phyloP scores from a whole-genome alignment of 78 protist genomes.

The Dictyostelium firmibasis region DNA sequence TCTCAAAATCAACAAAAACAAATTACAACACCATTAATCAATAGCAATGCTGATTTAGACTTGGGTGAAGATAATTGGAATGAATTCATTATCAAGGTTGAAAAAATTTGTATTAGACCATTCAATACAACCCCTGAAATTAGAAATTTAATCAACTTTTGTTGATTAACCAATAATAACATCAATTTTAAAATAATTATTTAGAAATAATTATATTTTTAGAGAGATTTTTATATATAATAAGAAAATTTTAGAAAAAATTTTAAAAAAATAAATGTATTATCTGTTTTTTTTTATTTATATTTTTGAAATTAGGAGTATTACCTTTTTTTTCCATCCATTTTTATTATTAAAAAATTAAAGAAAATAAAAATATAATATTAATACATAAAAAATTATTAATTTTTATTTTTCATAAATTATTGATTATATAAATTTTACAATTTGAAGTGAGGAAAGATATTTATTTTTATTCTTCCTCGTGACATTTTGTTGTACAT shows the following conservation, averaged over 20 bases:
- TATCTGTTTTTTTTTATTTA: neutral
- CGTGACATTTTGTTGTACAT: neutral
- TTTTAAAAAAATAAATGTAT: neutral
- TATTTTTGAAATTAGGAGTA: too few relatives aligned
- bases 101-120: constrained; percentile 1
- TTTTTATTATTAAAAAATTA: neutral
- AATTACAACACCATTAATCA: neutral
- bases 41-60: neutral
- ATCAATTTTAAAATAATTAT: neutral
- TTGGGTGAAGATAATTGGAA: neutral
- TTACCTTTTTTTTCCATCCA: too few relatives aligned
- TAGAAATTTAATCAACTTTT: constrained; percentile 26
- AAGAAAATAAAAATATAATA: neutral
- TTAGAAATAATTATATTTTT: neutral
- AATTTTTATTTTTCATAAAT: neutral
- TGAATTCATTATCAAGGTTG: neutral
- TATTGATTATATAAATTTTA: neutral
- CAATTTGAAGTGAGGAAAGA: too few relatives aligned
- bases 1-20: neutral
- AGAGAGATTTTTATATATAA: too few relatives aligned
- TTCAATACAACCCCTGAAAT: constrained; percentile 11
- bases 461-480: neutral
- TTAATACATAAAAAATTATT: neutral
- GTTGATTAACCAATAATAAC: neutral
- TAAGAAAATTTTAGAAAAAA: too few relatives aligned